These are phyloP conservation scores for Saturnispora ahearnii DNA, from an alignment of 805 yeast genomes.

Conservation along the genomic window DNA sequence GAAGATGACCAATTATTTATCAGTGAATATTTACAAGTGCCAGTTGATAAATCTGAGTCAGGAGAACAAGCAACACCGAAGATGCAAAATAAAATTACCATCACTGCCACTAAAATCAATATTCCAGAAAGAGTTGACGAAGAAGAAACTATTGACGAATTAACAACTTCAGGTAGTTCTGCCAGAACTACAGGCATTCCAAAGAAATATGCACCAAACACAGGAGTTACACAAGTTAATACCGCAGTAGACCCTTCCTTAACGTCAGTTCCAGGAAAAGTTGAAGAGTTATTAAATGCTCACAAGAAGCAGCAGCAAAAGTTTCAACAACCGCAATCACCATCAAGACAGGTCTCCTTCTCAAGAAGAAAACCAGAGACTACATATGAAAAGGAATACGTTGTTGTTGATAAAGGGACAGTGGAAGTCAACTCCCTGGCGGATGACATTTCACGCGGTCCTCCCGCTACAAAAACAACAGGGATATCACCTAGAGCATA, in stretches of 20 bases:
- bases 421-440: conserved; percentile 95
- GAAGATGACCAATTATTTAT: conserved; percentile 76
- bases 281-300: conserved; percentile 10
- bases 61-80: not conserved
- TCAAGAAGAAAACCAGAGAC: not conserved
- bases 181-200: not conserved
- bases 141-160: conserved; percentile 5
- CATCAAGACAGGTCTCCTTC: not conserved
- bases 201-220: conserved; percentile 1
- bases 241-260: not conserved
- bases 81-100: not conserved
- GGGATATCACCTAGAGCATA: conserved; percentile 5
- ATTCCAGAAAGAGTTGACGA: conserved; percentile 11
- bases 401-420: conserved; percentile 87
- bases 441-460: conserved; percentile 64
- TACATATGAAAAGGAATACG: conserved; percentile 69
- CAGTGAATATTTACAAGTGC: conserved; percentile 53
- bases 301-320: conserved; percentile 4
- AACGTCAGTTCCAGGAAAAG: conserved; percentile 1
- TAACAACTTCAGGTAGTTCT: conserved; percentile 1
- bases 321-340: not conserved
- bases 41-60: not conserved
- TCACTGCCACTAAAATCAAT: conserved; percentile 2
- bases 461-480: conserved; percentile 11
- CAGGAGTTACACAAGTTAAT: not conserved